Evolutionary conservation across 2,329 filamentous ascomycete genomes (phyloP), one percentile per base, ranked within the genome.

Genomic region (Emergomyces africanus): DNA sequence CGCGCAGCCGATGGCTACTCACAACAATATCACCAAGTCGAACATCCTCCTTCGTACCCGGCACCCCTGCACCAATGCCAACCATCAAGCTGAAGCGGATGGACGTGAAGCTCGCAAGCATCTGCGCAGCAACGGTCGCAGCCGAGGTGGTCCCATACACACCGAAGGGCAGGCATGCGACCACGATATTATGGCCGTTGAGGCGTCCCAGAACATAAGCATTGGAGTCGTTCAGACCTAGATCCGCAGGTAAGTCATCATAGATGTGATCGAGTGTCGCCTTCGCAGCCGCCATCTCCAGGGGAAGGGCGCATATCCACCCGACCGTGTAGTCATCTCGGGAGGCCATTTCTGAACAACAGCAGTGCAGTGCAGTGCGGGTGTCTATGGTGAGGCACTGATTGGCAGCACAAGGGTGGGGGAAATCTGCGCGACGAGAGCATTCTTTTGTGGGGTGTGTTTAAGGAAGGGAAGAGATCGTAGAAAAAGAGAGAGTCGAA

Each of bases 61-160:
- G 66, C 18, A 64, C 61, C 9, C 64, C 66, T 41, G 63, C 66
- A 6, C 64, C 66, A 46, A 67, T 62, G 15, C 65, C 65, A 9
- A 68, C 65, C 61, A 67, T 62, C 37, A 68, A 50, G 30, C 53
- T 56, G 41, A 67, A 56, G 14, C 61, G 54, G 37, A 67, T 57
- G 9, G 37, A 60, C 28, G 48, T 28, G 54, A 64, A 67, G 33
- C 55, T 65, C 12, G 53, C 18, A 5, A 59, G 54, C 61, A 67
- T 63, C 35, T 65, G 42, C 12, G 9, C 57, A 12, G 60, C 61
- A 5, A 65, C 60, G 9, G 23, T 57, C 10, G 61, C 57, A 6
- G 60, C 62, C 9, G 66, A 55, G 33, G 41, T 60, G 14, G 41
- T 62, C 2, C 66, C 66, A 46, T 61, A 60, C 23, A 59, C 57